Percentiles rank a stretch among this genome's conserved stretches.
Conservation (phyloP, 2,329 filamentous ascomycete genomes). For the Apiospora rasikravindrae region DNA sequence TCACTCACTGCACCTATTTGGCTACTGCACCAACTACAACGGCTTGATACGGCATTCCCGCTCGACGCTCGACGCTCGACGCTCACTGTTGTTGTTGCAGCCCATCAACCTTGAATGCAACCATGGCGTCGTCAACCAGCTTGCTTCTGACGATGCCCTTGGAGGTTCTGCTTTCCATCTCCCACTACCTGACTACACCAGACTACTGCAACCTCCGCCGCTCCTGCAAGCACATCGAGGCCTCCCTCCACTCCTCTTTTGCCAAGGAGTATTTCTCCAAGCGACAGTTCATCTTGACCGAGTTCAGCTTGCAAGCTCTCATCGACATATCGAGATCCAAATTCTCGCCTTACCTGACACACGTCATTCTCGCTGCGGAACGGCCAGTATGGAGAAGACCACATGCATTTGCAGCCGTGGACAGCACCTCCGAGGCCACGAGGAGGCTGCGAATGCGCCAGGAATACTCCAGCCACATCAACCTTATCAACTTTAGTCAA, state of each 20-base stretch:
- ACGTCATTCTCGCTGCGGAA: slow-evolving; percentile 57
- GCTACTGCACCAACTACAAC: neutral
- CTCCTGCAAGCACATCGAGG: slow-evolving; percentile 60
- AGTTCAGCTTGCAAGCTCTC: slow-evolving; percentile 54
- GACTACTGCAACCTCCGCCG: slow-evolving; percentile 62
- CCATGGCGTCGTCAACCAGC: slow-evolving; percentile 18
- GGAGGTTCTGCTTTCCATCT: slow-evolving; percentile 64
- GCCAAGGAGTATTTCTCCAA: slow-evolving; percentile 67
- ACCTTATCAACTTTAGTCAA: slow-evolving; percentile 48
- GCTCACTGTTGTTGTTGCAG: neutral
- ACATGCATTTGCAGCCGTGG: slow-evolving; percentile 20
- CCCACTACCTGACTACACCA: slow-evolving; percentile 55
- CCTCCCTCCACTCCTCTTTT: slow-evolving; percentile 59
- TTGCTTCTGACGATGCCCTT: slow-evolving; percentile 52
- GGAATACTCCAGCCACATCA: slow-evolving; percentile 33
- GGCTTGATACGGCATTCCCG: neutral
- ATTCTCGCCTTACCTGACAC: slow-evolving; percentile 45
- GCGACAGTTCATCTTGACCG: slow-evolving; percentile 68
- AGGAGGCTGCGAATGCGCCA: slow-evolving; percentile 29
- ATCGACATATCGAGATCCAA: slow-evolving; percentile 55
- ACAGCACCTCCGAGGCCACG: slow-evolving; percentile 37
- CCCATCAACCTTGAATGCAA: neutral
- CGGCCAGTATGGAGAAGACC: slow-evolving; percentile 17
- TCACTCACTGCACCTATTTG: neutral
- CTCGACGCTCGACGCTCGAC: neutral